Evolutionary conservation across 495 filamentous ascomycete genomes (phyloP).

Genomic region (Penicillium malachiteum): DNA sequence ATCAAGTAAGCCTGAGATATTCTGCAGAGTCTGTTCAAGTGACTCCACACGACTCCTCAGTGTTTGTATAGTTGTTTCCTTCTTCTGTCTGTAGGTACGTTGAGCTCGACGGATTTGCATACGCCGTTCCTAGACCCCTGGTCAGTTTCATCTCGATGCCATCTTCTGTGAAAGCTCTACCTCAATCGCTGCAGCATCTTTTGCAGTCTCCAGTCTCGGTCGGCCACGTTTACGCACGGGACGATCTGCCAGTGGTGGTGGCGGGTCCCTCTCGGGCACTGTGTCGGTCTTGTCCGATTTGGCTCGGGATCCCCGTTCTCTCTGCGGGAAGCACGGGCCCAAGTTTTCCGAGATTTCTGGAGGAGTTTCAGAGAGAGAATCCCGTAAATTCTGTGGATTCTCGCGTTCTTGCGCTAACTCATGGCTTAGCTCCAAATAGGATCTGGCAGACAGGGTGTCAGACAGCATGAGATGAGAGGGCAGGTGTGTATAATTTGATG

Average conservation of each 20-base stretch:
- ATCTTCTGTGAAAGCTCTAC: conserved; percentile 3
- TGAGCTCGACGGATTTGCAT: conserved; percentile 87
- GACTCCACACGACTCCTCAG: conserved; percentile 67
- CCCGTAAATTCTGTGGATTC: background rate
- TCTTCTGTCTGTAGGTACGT: conserved; percentile 79
- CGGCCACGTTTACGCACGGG: conserved; percentile 27
- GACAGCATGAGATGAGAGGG: background rate
- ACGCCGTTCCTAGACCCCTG: conserved; percentile 49
- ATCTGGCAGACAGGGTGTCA: conserved; percentile 16
- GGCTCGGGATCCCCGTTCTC: background rate
- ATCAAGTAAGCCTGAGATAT: conserved; percentile 66
- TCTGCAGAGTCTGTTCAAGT: conserved; percentile 64
- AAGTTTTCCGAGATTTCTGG: conserved; percentile 5
- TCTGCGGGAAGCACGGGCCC: conserved; percentile 11
- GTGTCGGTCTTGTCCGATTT: conserved; percentile 17
- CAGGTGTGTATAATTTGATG: background rate
- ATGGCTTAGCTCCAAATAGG: conserved; percentile 16
- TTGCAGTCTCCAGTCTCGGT: conserved; percentile 21
- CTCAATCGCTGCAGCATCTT: conserved; percentile 27
- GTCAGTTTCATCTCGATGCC: background rate
- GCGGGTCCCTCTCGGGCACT: conserved; percentile 1
- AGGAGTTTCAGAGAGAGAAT: background rate
- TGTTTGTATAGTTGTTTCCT: conserved; percentile 75
- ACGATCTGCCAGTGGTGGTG: conserved; percentile 11
- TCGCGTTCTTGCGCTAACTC: background rate